Evolutionary conservation across 2,329 filamentous ascomycete genomes (phyloP), one percentile per base, ranked within the genome.

Genomic region (Pseudonectria buxi): DNA sequence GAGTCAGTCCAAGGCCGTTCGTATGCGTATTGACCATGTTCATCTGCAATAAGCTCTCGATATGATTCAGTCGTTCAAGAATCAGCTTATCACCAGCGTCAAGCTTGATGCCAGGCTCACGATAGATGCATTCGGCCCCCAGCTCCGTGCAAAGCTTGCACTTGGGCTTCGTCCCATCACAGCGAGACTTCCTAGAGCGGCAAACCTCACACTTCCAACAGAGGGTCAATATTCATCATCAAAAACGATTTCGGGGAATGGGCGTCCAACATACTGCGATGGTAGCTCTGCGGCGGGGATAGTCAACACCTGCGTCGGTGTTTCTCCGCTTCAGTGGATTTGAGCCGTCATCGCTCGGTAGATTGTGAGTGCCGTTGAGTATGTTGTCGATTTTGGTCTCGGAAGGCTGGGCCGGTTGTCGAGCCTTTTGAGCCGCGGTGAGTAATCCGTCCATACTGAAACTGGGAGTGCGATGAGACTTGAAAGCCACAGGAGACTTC

Each of bases 21-120:
- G 67, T 57, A 33, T 68, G 62, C 28, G 65, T 61, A 28, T 62
- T 64, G 14, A 72, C 65, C 46, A 87, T 64, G 46, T 68, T 83
- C 44, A 81, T 78, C 56, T 89, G 83, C n/a, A 92, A 69, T 29
- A 92, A 65, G 33, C 72, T 82, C 59, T 92, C 86, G 51, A 92
- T 89, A 35, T 83, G 78, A 49, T 74, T 78, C 25, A 92, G 68
- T 37, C 83, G 81, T 56, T 90, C 86, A 26, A 92, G 65, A 42
- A 92, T 92, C 37, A 92, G 69, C 63, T 89, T 90, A 66, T 90
- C 86, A 46, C 86, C 86, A 25, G 85, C 84, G 57, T 92, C 86
- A 9, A 92, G 74, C 63, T 92, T 92, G 67, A 90, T 86, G 3
- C 85, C 85, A 6, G 86, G 86, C 57, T 92, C 86, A 44, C 86